Evolutionary conservation across 352 stramenopile species (phyloP).

Genomic region (Phytophthora foliorum): DNA sequence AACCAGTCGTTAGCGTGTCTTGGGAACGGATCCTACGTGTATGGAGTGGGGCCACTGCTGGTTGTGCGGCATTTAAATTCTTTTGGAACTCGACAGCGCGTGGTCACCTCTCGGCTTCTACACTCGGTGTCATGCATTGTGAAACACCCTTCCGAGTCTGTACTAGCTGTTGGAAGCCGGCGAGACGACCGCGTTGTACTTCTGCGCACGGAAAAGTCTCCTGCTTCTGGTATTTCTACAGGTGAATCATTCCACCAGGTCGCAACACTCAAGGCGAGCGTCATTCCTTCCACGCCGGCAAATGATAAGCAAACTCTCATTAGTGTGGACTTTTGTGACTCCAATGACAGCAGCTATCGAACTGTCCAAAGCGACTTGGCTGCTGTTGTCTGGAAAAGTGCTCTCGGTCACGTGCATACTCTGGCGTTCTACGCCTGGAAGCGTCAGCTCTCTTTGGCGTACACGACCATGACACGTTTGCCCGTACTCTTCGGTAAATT

Average conservation of each 20-base stretch:
- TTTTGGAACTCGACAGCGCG: constrained; percentile 39
- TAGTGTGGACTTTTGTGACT: constrained; percentile 38
- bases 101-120: constrained; percentile 51
- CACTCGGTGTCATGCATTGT: constrained; percentile 61
- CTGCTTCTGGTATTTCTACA: neutral
- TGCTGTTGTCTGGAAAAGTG: constrained; percentile 66
- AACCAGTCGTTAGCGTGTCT: constrained; percentile 56
- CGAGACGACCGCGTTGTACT: constrained; percentile 43
- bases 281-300: constrained; percentile 1
- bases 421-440: constrained; percentile 61
- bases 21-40: constrained; percentile 45
- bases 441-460: constrained; percentile 36
- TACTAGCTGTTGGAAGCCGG: constrained; percentile 54
- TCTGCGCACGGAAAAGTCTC: constrained; percentile 38
- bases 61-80: constrained; percentile 51
- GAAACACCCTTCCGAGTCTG: constrained; percentile 53
- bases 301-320: constrained; percentile 30
- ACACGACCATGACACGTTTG: constrained; percentile 58
- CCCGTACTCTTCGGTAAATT: constrained; percentile 76
- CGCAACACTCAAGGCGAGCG: constrained; percentile 30
- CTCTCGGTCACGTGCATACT: constrained; percentile 49
- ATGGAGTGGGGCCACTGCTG: constrained; percentile 57
- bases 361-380: constrained; percentile 48
- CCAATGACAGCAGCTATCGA: constrained; percentile 17
- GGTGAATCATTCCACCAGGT: constrained; percentile 44